A percentile compares a stretch with the other conserved stretches of the same genome.
phyloP scores from a whole-genome alignment of 2,329 filamentous ascomycete genomes.

The Aureobasidium pullulans region DNA sequence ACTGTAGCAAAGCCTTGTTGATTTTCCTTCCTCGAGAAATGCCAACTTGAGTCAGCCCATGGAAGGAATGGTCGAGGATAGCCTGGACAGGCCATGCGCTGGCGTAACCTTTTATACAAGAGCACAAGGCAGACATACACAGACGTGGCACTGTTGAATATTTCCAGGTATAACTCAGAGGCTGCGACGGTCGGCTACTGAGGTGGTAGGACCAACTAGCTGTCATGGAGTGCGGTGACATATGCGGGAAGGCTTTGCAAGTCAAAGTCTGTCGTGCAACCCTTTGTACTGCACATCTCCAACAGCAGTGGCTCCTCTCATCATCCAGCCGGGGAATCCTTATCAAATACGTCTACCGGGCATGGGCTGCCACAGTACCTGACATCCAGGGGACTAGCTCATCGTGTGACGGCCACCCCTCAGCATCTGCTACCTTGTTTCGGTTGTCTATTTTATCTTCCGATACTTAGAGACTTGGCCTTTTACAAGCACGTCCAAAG shows the following conservation, averaged over 20 bases:
- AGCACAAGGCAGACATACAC: slow-evolving; percentile 7
- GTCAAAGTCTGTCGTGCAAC: neutral
- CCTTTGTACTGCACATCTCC: neutral
- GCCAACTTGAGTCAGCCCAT: neutral
- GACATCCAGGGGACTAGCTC: neutral
- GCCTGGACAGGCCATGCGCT: neutral
- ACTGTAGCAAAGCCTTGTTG: neutral
- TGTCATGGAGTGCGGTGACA: slow-evolving; percentile 10
- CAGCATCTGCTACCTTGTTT: neutral
- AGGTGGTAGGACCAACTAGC: neutral
- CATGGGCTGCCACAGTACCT: neutral
- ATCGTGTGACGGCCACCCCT: neutral
- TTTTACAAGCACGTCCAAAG: neutral
- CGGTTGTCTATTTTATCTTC: neutral
- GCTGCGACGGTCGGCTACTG: neutral
- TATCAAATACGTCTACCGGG: neutral
- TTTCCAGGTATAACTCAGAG: neutral
- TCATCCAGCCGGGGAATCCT: neutral
- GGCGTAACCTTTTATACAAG: neutral
- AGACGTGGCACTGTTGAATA: slow-evolving; percentile 9
- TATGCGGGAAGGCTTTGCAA: slow-evolving; percentile 10
- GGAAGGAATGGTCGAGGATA: neutral
- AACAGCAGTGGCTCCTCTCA: neutral
- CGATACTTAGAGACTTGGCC: neutral
- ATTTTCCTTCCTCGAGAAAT: neutral